phyloP scores from a whole-genome alignment of 2,329 filamentous ascomycete genomes.

The Penicillium janthinellum region DNA sequence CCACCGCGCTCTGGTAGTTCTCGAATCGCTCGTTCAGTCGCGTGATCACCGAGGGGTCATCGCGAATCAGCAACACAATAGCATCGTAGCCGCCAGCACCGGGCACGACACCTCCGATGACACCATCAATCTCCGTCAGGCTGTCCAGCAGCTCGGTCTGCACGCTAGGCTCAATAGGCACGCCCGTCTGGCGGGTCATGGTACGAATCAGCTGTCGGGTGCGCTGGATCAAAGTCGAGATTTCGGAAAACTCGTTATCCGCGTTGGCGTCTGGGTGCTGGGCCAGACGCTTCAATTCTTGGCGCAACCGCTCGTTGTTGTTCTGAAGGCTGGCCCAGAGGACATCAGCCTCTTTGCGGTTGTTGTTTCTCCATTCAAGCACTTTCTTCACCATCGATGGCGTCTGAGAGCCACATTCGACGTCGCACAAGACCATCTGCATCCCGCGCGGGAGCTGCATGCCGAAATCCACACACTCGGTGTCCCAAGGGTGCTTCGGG shows the following conservation, averaged over 20 bases:
- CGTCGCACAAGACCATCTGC: slow-evolving; percentile 88
- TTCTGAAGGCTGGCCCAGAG: slow-evolving; percentile 77
- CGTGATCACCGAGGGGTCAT: slow-evolving; percentile 65
- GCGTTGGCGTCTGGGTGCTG: slow-evolving; percentile 48
- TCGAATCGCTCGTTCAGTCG: slow-evolving; percentile 64
- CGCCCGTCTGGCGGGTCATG: slow-evolving; percentile 73
- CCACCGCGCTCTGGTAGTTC: slow-evolving; percentile 60
- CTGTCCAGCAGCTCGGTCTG: slow-evolving; percentile 86
- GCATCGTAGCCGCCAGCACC: slow-evolving; percentile 95
- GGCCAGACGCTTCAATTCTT: slow-evolving; percentile 59
- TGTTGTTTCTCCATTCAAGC: slow-evolving; percentile 73
- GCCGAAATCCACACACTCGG: slow-evolving; percentile 68
- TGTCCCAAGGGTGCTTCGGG: slow-evolving; percentile 68
- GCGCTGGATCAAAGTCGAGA: slow-evolving; percentile 54
- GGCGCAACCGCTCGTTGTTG: slow-evolving; percentile 71
- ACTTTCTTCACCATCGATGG: slow-evolving; percentile 96
- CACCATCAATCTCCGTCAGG: slow-evolving; percentile 69
- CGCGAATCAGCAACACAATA: slow-evolving; percentile 74
- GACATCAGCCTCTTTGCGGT: slow-evolving; percentile 63
- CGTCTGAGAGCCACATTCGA: slow-evolving; percentile 90
- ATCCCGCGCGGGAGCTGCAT: slow-evolving; percentile 73
- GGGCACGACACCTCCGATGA: slow-evolving; percentile 88
- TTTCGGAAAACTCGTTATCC: slow-evolving; percentile 51
- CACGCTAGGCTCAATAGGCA: slow-evolving; percentile 84
- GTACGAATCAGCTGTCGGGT: slow-evolving; percentile 66